phyloP scores from a whole-genome alignment of 352 stramenopile genomes.

The Pseudoperonospora humuli region DNA sequence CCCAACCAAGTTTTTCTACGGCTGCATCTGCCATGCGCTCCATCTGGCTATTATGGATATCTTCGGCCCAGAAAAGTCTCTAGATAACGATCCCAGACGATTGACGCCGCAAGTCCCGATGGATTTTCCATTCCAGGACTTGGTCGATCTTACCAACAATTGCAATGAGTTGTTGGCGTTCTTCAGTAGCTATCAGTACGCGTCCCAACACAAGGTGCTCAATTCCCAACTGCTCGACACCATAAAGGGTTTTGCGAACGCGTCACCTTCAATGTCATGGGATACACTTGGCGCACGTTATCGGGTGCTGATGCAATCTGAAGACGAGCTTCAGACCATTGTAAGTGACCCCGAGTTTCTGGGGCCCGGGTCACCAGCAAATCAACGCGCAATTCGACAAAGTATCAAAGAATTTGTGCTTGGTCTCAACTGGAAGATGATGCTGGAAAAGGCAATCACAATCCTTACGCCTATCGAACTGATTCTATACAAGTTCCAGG shows the following conservation, averaged over 20 bases:
- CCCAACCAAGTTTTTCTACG: constrained; percentile 84
- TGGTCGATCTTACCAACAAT: constrained; percentile 66
- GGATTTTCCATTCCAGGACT: constrained; percentile 73
- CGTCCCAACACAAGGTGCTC: constrained; percentile 68
- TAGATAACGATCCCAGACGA: constrained; percentile 63
- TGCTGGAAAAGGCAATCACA: constrained; percentile 71
- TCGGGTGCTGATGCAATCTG: constrained; percentile 51
- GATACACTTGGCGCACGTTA: constrained; percentile 60
- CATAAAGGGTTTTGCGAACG: constrained; percentile 69
- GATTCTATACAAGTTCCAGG: constrained; percentile 79
- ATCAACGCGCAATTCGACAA: constrained; percentile 47
- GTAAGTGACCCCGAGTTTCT: constrained; percentile 63
- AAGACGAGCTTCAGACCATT: constrained; percentile 70
- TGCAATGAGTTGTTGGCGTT: constrained; percentile 73
- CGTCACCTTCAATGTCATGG: constrained; percentile 57
- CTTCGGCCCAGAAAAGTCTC: constrained; percentile 56
- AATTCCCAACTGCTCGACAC: constrained; percentile 60
- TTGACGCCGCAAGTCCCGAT: constrained; percentile 59
- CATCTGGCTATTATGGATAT: constrained; percentile 80
- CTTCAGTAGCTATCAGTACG: constrained; percentile 77
- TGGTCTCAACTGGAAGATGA: constrained; percentile 71
- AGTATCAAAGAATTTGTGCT: constrained; percentile 69
- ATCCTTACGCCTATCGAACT: constrained; percentile 74
- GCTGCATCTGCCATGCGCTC: constrained; percentile 72
- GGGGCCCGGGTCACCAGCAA: constrained; percentile 22